Evolutionary conservation across 768 basidiomycete species (phyloP), one percentile per base, ranked within the genome.

Genomic region (Mycena epipterygia): DNA sequence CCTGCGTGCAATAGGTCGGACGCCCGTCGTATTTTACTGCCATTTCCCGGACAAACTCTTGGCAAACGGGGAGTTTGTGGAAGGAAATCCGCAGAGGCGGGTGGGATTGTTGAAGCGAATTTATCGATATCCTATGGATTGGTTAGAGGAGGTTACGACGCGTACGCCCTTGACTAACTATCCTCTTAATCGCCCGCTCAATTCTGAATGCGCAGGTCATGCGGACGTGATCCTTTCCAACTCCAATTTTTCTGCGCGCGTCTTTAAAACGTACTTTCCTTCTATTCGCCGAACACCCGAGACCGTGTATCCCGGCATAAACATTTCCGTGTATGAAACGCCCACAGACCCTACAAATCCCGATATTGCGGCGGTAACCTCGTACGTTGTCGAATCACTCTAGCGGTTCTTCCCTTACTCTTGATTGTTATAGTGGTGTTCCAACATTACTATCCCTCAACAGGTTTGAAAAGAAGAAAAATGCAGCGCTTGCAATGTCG

Each of bases 21-120:
- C 89, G n/a, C 90, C 95, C 2, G 94, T 97, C 33, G 92, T 99
- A 23, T 99, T 98, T 81, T 99, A 99, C 79, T 97, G 96, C 74
- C 98, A 99, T 79, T 99, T 99, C 74, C 98, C 97, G 0, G 97
- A 99, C 82, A 97, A 97, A 80, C 85, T 99, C 0, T 87, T 98
- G 30, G 90, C 93, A 8, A 88, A 89, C 70, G 93, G 93, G 0
- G 89, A 86, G 42, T 89, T 87, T 75, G 85, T 90, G 0, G 89
- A 92, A 60, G 91, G 89, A 16, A 80, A 83, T 62, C 75, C 80
- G 48, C 79, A 77, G 42, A 86, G 78, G 57, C 82, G 81, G 3
- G 80, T 81, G 0, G 79, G 88, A 23, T 37, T 91, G 3, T 74
- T 97, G 74, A 95, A 95, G 80, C 78, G 86, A 39, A 57, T 96